phyloP scores from a whole-genome alignment of 441 rosid genomes.

The Pelargonium cotyledonis region DNA sequence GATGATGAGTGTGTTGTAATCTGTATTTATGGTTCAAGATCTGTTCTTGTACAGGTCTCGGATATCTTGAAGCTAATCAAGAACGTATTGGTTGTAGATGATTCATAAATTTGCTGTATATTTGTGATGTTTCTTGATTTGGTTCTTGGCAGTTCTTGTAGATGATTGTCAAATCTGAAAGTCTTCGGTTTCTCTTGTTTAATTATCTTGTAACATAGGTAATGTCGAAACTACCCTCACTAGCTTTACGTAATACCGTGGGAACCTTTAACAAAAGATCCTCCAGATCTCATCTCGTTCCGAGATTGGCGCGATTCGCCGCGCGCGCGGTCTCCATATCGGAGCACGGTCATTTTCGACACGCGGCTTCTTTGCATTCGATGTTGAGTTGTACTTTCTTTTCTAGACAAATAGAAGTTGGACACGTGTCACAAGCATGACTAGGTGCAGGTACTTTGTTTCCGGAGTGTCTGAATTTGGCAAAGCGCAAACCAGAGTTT shows the following conservation, averaged over 20 bases:
- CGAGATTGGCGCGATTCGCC: not conserved
- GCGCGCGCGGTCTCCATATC: not conserved
- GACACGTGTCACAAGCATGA: not conserved
- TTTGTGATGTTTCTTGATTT: too few relatives aligned
- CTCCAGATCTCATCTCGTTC: not conserved
- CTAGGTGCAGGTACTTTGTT: not conserved
- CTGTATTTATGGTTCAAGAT: not conserved
- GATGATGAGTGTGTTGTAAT: not conserved
- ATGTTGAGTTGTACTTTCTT: not conserved
- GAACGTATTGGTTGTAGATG: slow-evolving; percentile 32
- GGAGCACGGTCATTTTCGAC: not conserved
- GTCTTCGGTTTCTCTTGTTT: too few relatives aligned
- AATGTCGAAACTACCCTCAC: not conserved
- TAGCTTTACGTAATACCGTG: not conserved
- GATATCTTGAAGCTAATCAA: slow-evolving; percentile 45
- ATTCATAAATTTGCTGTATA: too few relatives aligned
- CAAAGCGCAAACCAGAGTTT: not conserved
- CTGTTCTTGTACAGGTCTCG: slow-evolving; percentile 33
- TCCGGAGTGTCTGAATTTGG: not conserved
- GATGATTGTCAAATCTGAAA: too few relatives aligned
- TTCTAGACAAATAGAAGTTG: not conserved
- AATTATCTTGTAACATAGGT: too few relatives aligned
- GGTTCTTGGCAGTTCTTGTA: too few relatives aligned
- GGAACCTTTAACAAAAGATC: not conserved
- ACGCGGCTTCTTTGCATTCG: not conserved